Base-by-base conservation (phyloP, 73 alveolate genomes). In the Stentor coeruleus region DNA sequence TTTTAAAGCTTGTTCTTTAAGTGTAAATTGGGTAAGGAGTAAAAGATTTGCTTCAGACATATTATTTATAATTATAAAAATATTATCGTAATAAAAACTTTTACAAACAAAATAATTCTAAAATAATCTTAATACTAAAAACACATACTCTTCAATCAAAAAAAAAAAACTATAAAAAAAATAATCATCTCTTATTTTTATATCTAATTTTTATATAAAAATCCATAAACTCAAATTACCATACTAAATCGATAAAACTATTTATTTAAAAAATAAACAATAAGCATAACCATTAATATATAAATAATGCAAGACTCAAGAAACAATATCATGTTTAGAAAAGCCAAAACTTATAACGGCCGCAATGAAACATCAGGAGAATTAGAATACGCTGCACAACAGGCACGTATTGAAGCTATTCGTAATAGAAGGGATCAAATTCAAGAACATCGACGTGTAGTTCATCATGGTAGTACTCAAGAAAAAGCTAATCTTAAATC, bases 301-400 rank as follows among this genome's bases (percentile, higher is more conserved):
- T 20, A 49, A 49, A 66, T 20, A 28, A 66, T 66, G 79, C 40
- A 66, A 40, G 79, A 66, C 33, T 66, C 79, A 14, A 66, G 79
- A 31, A 20, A 20, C 14, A 66, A 66, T 40, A 31, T 66, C 37
- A 66, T 66, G 79, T 66, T 66, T 66, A 20, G 79, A 66, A 66
- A 66, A 31, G 15, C 36, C 14, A 66, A 66, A 66, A 20, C 36
- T 33, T 66, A 66, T 40, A 26, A 20, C 14, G 79, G 79, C 11
- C n/a, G 79, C n/a, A 66, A 66, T 2, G 39, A 66, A 15, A 66
- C 79, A 20, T 26, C 79, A 1, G 40, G 20, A 28, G 79, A 66
- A 20, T 66, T 40, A 1, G 79, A 66, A 66, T 66, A 0, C 79
- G 26, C n/a, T 20, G 42, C 36, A 66, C 40, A 66, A 2, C 79